Percentiles rank a stretch among this genome's conserved stretches.
phyloP scores from a whole-genome alignment of 768 basidiomycete species.

The Clavaria fumosa region DNA sequence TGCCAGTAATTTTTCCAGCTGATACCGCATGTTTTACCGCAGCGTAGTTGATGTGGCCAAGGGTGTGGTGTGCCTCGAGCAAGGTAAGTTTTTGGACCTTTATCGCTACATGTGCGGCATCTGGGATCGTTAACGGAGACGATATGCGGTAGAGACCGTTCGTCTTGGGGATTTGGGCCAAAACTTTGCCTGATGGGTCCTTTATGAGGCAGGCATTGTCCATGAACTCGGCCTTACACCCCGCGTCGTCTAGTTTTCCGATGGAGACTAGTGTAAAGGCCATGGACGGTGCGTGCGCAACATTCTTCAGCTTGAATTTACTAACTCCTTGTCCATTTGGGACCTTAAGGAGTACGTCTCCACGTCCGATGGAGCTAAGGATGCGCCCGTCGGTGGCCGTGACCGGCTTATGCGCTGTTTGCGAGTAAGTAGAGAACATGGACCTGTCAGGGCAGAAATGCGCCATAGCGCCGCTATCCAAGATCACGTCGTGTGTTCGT shows the following conservation, averaged over 20 bases:
- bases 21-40: constrained; percentile 16
- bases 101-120: constrained; percentile 8
- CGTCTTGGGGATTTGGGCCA: constrained; percentile 12
- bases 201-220: constrained; percentile 8
- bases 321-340: constrained; percentile 12
- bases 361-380: constrained; percentile 16
- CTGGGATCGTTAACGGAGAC: constrained; percentile 2
- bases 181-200: constrained; percentile 9
- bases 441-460: constrained; percentile 19
- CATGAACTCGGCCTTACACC: constrained; percentile 10
- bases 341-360: constrained; percentile 16
- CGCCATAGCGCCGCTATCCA: constrained; percentile 19
- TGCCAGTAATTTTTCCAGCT: constrained; percentile 17
- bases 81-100: constrained; percentile 13
- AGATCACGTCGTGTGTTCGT: no score
- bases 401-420: constrained; percentile 12
- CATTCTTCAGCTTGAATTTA: constrained; percentile 12
- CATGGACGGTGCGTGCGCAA: constrained; percentile 16
- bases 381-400: constrained; percentile 15
- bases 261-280: constrained; percentile 18
- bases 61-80: constrained; percentile 19
- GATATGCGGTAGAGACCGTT: constrained; percentile 16
- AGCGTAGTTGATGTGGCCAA: constrained; percentile 22
- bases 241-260: constrained; percentile 10
- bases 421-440: constrained; percentile 15